phyloP scores from a whole-genome alignment of 371 early-diverging fungal genomes.

The Mucor piriformis region DNA sequence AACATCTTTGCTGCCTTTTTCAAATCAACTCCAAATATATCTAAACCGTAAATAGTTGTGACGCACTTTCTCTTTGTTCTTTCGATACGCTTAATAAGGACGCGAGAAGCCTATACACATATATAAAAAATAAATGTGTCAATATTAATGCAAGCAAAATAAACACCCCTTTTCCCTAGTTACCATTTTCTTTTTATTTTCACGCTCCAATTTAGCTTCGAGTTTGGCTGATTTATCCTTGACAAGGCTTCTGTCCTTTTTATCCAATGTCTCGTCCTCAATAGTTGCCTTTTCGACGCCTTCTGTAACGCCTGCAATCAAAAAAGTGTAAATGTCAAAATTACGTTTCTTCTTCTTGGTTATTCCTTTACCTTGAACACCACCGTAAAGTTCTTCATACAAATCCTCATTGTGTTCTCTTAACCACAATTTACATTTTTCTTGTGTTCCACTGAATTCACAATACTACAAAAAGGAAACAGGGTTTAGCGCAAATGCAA shows the following conservation, averaged over 20 bases:
- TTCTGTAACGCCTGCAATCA: conserved; percentile 39
- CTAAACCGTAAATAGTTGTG: conserved; percentile 77
- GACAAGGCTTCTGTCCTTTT: conserved; percentile 51
- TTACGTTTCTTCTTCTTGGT: conserved; percentile 9
- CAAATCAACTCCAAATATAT: conserved; percentile 86
- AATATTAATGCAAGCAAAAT: neutral
- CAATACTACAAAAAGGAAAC: conserved; percentile 69
- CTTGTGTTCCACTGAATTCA: conserved; percentile 82
- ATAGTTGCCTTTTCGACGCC: conserved; percentile 35
- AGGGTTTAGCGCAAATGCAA: conserved; percentile 1
- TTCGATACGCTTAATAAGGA: conserved; percentile 81
- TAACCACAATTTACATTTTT: conserved; percentile 84
- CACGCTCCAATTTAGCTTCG: conserved; percentile 78
- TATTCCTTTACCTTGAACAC: conserved; percentile 46
- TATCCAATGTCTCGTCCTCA: conserved; percentile 35
- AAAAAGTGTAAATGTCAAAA: neutral
- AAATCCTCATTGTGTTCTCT: conserved; percentile 60
- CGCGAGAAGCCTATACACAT: conserved; percentile 43
- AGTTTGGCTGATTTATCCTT: conserved; percentile 56
- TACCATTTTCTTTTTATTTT: conserved; percentile 77
- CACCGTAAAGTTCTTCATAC: conserved; percentile 57
- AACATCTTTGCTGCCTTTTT: conserved; percentile 94
- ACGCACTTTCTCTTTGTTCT: conserved; percentile 91
- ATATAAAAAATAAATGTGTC: neutral
- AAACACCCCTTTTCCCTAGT: neutral